phyloP scores from a whole-genome alignment of 371 early-diverging fungal species.

The Mortierella sp. region DNA sequence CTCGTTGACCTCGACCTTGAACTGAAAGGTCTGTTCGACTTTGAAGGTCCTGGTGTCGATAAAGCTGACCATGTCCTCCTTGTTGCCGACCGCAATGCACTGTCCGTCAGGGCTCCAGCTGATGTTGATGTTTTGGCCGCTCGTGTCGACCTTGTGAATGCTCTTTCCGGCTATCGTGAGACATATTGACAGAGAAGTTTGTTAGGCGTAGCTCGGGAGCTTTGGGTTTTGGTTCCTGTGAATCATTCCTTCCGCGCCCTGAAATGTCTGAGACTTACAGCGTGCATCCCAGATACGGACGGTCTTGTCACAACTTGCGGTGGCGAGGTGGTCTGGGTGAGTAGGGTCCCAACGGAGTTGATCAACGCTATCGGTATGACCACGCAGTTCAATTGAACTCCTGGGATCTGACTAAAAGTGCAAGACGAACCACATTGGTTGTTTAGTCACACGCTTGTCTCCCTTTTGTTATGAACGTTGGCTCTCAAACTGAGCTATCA shows the following conservation, averaged over 20 bases:
- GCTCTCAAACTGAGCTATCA: background rate
- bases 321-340: slow-evolving; percentile 81
- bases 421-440: background rate
- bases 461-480: no score
- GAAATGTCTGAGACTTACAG: slow-evolving; percentile 61
- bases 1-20: slow-evolving; percentile 76
- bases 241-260: background rate
- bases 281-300: slow-evolving; percentile 91
- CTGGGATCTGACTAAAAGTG: slow-evolving; percentile 67
- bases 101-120: slow-evolving; percentile 88
- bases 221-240: no score
- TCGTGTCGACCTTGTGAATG: slow-evolving; percentile 74
- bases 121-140: slow-evolving; percentile 90
- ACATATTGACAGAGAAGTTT: background rate
- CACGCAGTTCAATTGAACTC: slow-evolving; percentile 77
- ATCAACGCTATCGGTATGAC: slow-evolving; percentile 90
- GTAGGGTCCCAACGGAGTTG: slow-evolving; percentile 88
- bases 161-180: slow-evolving; percentile 72
- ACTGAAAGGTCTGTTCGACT: slow-evolving; percentile 35
- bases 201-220: background rate
- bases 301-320: slow-evolving; percentile 88
- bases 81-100: slow-evolving; percentile 86
- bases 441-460: no score
- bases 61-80: slow-evolving; percentile 83
- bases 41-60: slow-evolving; percentile 73